These are phyloP conservation scores for Vitis rotundifolia DNA, from an alignment of 164 flowering plant species.

Conservation along the genomic window DNA sequence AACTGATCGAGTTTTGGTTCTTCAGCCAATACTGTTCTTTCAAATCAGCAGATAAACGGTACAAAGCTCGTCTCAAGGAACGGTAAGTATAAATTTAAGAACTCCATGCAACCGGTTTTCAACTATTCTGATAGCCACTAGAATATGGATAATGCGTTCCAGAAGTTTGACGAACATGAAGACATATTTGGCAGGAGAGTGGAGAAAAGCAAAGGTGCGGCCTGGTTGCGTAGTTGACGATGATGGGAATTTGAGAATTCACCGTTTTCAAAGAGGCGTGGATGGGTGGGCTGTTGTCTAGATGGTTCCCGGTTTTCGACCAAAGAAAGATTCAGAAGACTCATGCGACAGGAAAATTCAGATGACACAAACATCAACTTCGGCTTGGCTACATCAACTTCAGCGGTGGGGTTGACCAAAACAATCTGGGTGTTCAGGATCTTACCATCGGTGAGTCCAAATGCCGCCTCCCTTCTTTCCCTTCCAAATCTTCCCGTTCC, in stretches of 20 bases:
- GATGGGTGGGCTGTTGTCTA: slow-evolving; percentile 47
- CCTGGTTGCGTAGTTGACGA: slow-evolving; percentile 40
- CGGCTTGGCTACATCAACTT: slow-evolving; percentile 60
- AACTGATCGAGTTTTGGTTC: slow-evolving; percentile 50
- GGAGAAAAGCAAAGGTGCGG: slow-evolving; percentile 9
- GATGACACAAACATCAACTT: slow-evolving; percentile 23
- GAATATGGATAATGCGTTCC: slow-evolving; percentile 11
- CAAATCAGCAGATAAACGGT: slow-evolving; percentile 37
- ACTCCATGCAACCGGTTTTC: slow-evolving; percentile 29
- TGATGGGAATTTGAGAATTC: slow-evolving; percentile 58
- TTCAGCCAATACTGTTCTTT: slow-evolving; percentile 56
- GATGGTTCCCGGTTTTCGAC: slow-evolving; percentile 56
- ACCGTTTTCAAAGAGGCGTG: slow-evolving; percentile 31
- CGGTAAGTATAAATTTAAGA: slow-evolving; percentile 33
- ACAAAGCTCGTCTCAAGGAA: slow-evolving; percentile 32
- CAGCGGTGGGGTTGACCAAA: slow-evolving; percentile 36
- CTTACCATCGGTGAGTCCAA: slow-evolving; percentile 25
- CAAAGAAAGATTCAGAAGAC: background rate
- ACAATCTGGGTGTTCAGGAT: slow-evolving; percentile 11
- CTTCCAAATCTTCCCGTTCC: no score
- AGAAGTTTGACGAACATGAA: slow-evolving; percentile 31
- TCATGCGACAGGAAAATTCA: slow-evolving; percentile 40
- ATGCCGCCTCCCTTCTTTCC: slow-evolving; percentile 18
- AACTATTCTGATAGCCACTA: slow-evolving; percentile 35
- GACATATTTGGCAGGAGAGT: slow-evolving; percentile 17